phyloP scores from a whole-genome alignment of 352 stramenopile genomes.

The Phytophthora idaei region DNA sequence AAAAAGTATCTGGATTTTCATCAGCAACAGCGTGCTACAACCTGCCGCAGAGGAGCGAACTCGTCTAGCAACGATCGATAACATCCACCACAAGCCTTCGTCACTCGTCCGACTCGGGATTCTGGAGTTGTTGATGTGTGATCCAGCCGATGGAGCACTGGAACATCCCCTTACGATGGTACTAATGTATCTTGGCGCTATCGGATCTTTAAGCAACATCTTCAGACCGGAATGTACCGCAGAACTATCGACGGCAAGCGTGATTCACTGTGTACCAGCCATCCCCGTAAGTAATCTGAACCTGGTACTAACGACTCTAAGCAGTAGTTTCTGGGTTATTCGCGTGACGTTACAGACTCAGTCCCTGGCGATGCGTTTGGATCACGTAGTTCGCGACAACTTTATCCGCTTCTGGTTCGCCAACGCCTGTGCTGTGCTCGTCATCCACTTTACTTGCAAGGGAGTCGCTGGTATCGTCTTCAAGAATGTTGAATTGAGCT shows the following conservation, averaged over 20 bases:
- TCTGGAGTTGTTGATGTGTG: conserved; percentile 21
- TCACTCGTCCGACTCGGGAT: conserved; percentile 16
- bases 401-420: conserved; percentile 37
- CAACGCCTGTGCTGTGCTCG: conserved; percentile 23
- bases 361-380: conserved; percentile 28
- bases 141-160: conserved; percentile 36
- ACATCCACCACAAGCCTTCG: conserved; percentile 1
- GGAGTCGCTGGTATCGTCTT: conserved; percentile 22
- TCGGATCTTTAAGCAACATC: conserved; percentile 51
- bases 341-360: conserved; percentile 44
- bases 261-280: conserved; percentile 38
- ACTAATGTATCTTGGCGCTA: conserved; percentile 43
- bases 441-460: conserved; percentile 45
- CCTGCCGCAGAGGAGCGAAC: conserved; percentile 15
- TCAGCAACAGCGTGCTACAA: conserved; percentile 30
- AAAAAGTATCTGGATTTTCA: conserved; percentile 31
- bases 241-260: conserved; percentile 18
- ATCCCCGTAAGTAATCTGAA: conserved; percentile 37
- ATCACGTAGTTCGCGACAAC: conserved; percentile 27
- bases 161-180: conserved; percentile 40
- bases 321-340: conserved; percentile 44
- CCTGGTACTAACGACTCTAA: conserved; percentile 43
- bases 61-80: conserved; percentile 2
- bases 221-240: conserved; percentile 42
- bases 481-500: conserved; percentile 32